Base-by-base conservation (phyloP, 2,329 filamentous ascomycete species). In the Ceratocystis albifundus region DNA sequence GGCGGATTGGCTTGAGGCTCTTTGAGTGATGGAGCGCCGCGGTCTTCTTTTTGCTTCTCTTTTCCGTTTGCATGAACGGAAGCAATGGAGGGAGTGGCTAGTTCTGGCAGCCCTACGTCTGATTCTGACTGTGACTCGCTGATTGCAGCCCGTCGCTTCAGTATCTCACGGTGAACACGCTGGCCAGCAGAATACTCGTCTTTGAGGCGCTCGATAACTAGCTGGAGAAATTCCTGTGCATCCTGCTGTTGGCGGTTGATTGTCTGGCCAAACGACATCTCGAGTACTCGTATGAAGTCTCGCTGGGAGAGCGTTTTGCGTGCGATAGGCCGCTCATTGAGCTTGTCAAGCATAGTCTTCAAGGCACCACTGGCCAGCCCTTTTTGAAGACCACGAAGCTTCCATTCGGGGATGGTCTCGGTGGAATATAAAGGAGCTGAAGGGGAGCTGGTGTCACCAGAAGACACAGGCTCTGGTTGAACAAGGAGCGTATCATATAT, bases 191-290 rank as follows among this genome's bases (percentile, higher is more conserved):
- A 87, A 72, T 96, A 96, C 76, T 99, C 94, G 73, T 99, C 94
- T 72, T 90, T 91, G 66, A 99, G 79, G 64, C 93, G 83, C 77
- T 99, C 93, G 2, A 90, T 88, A 12, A 99, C 88, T 62, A 97
- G 87, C 77, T 99, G 94, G 66, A 99, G 77, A 70, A 99, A 96
- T 75, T 99, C 94, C 73, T 99, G 94, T 10, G 94, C 94, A 77
- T 99, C 94, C 76, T 99, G 94, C 76, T 99, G 94, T 73, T 94
- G 90, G 65, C 93, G 83, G 73, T 89, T 96, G 71, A 99, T 96
- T 71, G 89, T 86, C 72, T 95, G 93, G 66, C 85, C 85, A 73
- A 96, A 99, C 0, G 93, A 91, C 36, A 80, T 79, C 77, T 99
- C 94, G 64, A 99, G 79, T 0, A 89, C 87, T 69, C 83, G 80